Evolutionary conservation across 495 filamentous ascomycete species (phyloP).

Genomic region (Bryoglossum gracile): DNA sequence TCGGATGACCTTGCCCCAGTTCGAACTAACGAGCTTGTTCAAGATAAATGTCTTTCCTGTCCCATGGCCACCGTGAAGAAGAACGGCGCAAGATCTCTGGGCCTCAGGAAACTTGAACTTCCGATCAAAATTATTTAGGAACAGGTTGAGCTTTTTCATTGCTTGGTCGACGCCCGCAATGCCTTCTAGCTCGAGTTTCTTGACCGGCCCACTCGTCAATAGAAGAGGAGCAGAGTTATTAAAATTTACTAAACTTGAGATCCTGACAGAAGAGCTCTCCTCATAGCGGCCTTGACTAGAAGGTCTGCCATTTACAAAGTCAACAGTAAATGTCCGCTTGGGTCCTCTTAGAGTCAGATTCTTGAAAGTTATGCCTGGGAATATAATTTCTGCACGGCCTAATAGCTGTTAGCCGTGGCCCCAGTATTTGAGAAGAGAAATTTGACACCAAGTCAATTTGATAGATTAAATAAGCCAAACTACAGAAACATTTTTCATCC

Average conservation of each 20-base stretch:
- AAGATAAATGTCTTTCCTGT: conserved; percentile 75
- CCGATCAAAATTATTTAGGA: conserved; percentile 51
- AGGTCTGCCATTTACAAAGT: conserved; percentile 34
- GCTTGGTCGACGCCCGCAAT: conserved; percentile 60
- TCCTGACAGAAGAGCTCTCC: conserved; percentile 12
- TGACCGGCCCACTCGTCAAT: too few species aligned
- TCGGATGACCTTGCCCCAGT: conserved; percentile 60
- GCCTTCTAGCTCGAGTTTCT: conserved; percentile 33
- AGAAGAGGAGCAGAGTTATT: background rate
- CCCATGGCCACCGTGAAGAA: conserved; percentile 77
- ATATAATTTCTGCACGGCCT: conserved; percentile 40
- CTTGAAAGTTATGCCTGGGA: conserved; percentile 40
- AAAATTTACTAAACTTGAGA: conserved; percentile 3
- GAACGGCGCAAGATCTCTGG: conserved; percentile 46
- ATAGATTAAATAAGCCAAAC: too few species aligned
- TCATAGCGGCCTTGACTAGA: conserved; percentile 16
- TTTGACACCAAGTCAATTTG: too few species aligned
- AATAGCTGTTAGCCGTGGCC: background rate
- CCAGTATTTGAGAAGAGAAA: background rate
- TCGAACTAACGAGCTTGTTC: conserved; percentile 52
- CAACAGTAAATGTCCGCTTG: conserved; percentile 40
- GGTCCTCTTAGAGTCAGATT: conserved; percentile 37
- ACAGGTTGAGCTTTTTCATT: conserved; percentile 57
- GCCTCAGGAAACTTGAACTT: conserved; percentile 26
- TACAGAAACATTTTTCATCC: too few species aligned